Evolutionary conservation across 2,329 filamentous ascomycete genomes (phyloP), one percentile per base, ranked within the genome.

Genomic region (Ophioceras dolichostomum): DNA sequence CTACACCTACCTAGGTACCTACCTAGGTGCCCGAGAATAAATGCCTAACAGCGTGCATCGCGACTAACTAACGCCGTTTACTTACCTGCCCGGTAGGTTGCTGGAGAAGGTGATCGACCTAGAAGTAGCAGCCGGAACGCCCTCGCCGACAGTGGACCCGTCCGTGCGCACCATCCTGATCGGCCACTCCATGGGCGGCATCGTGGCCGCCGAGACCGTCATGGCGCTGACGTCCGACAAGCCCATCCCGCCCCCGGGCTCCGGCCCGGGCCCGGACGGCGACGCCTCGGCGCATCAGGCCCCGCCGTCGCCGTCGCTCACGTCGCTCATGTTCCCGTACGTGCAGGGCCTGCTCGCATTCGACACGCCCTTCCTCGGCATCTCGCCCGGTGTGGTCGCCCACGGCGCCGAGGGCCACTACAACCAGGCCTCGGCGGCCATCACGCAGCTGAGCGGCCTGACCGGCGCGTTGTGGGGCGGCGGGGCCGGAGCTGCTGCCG

Each of bases 81-180:
- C n/a, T n/a, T n/a, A n/a, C n/a, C n/a, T n/a, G n/a, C 28, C 39
- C 34, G 18, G 7, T 40, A 86, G 81, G 85, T 74, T 96, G 13
- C 77, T 88, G 46, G 81, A 95, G 54, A 84, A 84, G 49, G 84
- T 96, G 49, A 95, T 96, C 49, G 91, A 96, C 57, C 67, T 95
- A 50, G 89, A 98, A 60, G 88, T 95, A 40, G 77, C 72, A 20
- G 82, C 83, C 47, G 69, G 70, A 32, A 89, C 86, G 1, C 74
- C 83, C 2, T 88, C 82, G 5, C 88, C 88, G 1, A 94, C 84
- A 1, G 71, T 94, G 44, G 85, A 93, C 43, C 86, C 87, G 5
- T 86, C 81, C 0, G 85, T 94, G 16, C 79, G 78, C 50, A 81
- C 83, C 20, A 70, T 94, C 33, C 71, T 95, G 13, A 65, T 93